Conservation (phyloP, 1,284 basidiomycete genomes). For the Tetrapyrgos nigripes region DNA sequence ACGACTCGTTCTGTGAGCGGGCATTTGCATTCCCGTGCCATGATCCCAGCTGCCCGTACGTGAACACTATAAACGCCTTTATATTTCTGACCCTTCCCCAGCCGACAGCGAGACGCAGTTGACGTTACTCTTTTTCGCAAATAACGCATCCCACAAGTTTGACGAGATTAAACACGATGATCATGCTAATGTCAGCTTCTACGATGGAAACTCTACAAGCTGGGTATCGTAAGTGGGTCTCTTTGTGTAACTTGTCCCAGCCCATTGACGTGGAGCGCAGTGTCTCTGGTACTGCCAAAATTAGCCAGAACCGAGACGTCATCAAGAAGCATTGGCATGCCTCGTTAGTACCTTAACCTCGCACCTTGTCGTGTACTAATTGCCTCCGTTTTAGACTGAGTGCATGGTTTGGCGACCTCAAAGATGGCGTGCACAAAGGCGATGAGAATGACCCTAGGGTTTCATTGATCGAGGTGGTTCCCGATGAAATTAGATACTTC, state of each 20-base stretch:
- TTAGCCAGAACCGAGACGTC: conserved; percentile 66
- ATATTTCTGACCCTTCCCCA: conserved; percentile 29
- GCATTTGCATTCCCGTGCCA: conserved; percentile 82
- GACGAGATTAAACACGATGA: conserved; percentile 79
- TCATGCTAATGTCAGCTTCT: conserved; percentile 84
- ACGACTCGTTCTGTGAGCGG: conserved; percentile 81
- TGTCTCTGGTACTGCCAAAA: conserved; percentile 74
- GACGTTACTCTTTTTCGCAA: conserved; percentile 77
- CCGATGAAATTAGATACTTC: conserved; percentile 78
- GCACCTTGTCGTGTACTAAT: conserved; percentile 7
- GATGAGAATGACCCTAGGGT: conserved; percentile 84
- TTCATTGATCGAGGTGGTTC: conserved; percentile 81
- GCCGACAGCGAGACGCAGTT: conserved; percentile 54
- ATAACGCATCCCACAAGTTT: conserved; percentile 79
- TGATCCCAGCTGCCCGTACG: conserved; percentile 77
- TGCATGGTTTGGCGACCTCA: conserved; percentile 89
- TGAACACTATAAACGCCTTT: conserved; percentile 13
- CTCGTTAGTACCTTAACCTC: conserved; percentile 28
- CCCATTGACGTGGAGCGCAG: conserved; percentile 26
- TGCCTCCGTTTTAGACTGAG: conserved; percentile 48
- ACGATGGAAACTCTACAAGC: conserved; percentile 73
- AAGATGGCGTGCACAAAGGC: conserved; percentile 88
- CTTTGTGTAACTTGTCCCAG: background rate
- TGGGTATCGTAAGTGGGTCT: conserved; percentile 74
- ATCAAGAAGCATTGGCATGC: conserved; percentile 77